A percentile compares a stretch with the other conserved stretches of the same genome.
These are phyloP conservation scores for Colletotrichum liriopes DNA, from an alignment of 2,329 filamentous ascomycete species.

Conservation along the genomic window DNA sequence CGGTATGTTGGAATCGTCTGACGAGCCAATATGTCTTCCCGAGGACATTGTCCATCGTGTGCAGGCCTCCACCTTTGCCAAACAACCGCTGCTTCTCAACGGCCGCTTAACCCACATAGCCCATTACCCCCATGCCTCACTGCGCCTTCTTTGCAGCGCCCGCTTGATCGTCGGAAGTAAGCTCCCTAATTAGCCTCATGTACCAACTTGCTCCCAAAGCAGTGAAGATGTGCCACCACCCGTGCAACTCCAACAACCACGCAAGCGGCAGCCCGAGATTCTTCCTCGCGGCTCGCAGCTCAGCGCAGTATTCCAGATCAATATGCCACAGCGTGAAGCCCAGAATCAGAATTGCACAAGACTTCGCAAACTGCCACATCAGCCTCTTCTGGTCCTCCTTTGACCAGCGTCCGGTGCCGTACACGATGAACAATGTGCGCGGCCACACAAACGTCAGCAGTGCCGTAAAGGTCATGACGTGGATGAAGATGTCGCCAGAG, in stretches of 20 bases:
- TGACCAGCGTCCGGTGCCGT: slow-evolving; percentile 49
- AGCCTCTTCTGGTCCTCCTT: slow-evolving; percentile 48
- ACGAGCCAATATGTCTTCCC: too few relatives aligned
- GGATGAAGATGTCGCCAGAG: slow-evolving; percentile 60
- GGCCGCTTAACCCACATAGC: too few relatives aligned
- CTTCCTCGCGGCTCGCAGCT: slow-evolving; percentile 62
- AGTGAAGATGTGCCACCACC: slow-evolving; percentile 76
- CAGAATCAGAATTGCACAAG: slow-evolving; percentile 55
- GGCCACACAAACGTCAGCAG: slow-evolving; percentile 52
- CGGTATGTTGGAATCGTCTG: not conserved
- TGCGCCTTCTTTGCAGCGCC: slow-evolving; percentile 22
- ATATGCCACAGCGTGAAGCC: slow-evolving; percentile 72
- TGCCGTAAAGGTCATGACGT: slow-evolving; percentile 56
- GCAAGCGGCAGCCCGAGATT: slow-evolving; percentile 68
- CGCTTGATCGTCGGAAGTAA: slow-evolving; percentile 17
- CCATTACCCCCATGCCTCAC: not conserved
- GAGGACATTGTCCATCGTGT: not conserved
- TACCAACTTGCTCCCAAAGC: slow-evolving; percentile 66
- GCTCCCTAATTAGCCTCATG: slow-evolving; percentile 50
- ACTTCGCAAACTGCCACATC: slow-evolving; percentile 48
- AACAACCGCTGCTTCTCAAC: not conserved
- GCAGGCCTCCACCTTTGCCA: not conserved
- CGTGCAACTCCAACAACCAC: slow-evolving; percentile 72
- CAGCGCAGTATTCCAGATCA: slow-evolving; percentile 67
- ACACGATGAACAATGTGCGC: slow-evolving; percentile 55